Conservation (phyloP, 129 eudicot species). For the Heracleum sosnowskyi region DNA sequence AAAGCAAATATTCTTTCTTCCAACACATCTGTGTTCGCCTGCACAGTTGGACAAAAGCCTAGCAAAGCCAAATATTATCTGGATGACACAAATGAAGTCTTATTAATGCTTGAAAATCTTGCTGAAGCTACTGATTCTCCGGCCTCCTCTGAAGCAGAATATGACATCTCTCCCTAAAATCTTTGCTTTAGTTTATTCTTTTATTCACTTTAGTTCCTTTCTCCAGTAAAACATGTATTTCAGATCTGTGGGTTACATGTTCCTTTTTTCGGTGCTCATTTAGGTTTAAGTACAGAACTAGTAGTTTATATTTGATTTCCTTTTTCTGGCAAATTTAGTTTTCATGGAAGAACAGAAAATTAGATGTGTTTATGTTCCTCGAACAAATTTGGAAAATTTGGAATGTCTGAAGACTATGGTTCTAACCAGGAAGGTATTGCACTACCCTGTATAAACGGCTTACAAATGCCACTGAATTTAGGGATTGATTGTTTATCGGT, state of each 20-base stretch:
- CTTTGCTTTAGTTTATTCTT: constrained; percentile 10
- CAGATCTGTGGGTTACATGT: constrained; percentile 13
- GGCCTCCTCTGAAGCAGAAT: constrained; percentile 39
- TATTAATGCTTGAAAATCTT: constrained; percentile 60
- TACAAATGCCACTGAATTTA: neutral
- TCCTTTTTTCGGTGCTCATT: constrained; percentile 20
- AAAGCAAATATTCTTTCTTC: constrained; percentile 59
- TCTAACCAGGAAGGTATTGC: neutral
- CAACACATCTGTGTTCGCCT: constrained; percentile 64
- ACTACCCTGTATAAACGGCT: neutral
- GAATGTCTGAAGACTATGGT: neutral
- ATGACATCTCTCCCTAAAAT: constrained; percentile 15
- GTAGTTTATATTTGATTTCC: neutral
- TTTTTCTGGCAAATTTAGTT: neutral
- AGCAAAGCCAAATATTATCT: constrained; percentile 88
- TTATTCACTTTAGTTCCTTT: constrained; percentile 11
- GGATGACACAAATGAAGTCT: constrained; percentile 74
- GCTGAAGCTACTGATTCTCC: constrained; percentile 80
- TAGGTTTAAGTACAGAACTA: neutral
- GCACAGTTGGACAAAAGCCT: constrained; percentile 95
- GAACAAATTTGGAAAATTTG: neutral
- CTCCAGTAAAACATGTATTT: neutral
- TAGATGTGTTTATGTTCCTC: neutral
- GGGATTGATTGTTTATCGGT: neutral
- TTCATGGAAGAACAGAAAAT: neutral